Base-by-base conservation (phyloP, 768 basidiomycete species). In the Hemileccinum impolitum region DNA sequence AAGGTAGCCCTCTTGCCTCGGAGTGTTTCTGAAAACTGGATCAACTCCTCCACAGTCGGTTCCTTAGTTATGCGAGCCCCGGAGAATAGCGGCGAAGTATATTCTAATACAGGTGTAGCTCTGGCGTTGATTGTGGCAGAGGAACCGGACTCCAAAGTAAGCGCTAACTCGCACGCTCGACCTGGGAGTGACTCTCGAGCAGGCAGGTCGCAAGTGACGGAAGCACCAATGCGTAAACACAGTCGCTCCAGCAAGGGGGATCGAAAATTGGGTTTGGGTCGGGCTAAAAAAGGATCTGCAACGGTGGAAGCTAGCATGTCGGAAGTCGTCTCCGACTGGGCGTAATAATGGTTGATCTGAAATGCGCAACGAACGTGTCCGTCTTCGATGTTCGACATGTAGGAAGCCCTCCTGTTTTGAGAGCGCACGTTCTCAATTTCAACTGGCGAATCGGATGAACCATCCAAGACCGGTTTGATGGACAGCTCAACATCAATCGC, bases 401-500 rank as follows among this genome's bases (percentile, higher is more conserved):
- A 58, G 44, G 57, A 63, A 30, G 65, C 61, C n/a, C 61, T 58
- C 40, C 61, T 48, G 47, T 57, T 31, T 55, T 66, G 50, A 56
- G 51, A 28, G 47, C 38, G 41, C 55, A 52, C 40, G 54, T 36
- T 53, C 38, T 67, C 67, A 21, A 31, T 35, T 18, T 63, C 58
- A 13, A 48, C 45, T 18, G 64, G 66, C 13, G 63, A 63, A 39
- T 67, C 60, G 30, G 59, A 53, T 4, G 47, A 41, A 42, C 46
- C 59, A 50, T 56, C 66, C 51, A 50, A 54, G 13, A 63, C 55
- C 8, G 70, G 67, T 48, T 65, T 72, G 39, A 90, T 71, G 51
- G 79, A 76, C 18, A 97, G 77, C 8, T 94, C 92, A 47, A 96
- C 68, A 61, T 95, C 93, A 39, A 97, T 78, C 30, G 87, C 82